Evolutionary conservation across 441 rosid genomes (phyloP).

Genomic region (Flueggea neowawraea): DNA sequence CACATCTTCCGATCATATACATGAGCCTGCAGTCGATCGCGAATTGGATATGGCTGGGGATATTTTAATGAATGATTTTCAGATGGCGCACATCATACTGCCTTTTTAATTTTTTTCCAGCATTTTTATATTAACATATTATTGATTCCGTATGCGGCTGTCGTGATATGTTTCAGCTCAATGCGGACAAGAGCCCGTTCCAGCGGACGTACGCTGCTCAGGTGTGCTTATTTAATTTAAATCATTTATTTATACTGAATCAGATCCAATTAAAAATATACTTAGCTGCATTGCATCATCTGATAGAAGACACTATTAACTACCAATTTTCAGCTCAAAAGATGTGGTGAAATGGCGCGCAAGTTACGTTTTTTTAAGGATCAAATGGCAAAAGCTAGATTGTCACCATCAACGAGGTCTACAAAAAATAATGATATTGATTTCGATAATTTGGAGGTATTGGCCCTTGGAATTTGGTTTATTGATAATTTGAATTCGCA

Average conservation of each 20-base stretch:
- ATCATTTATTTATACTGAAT: too few relatives aligned
- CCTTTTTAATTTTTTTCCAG: too few relatives aligned
- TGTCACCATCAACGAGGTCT: constrained; percentile 39
- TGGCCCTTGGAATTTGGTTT: constrained; percentile 1
- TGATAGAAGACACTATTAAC: background rate
- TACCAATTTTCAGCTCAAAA: constrained; percentile 54
- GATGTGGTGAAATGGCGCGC: constrained; percentile 83
- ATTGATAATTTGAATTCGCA: background rate
- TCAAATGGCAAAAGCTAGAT: constrained; percentile 70
- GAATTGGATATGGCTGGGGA: too few relatives aligned
- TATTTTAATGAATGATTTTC: too few relatives aligned
- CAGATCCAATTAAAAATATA: too few relatives aligned
- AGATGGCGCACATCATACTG: too few relatives aligned
- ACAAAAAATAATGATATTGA: constrained; percentile 33
- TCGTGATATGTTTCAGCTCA: constrained; percentile 54
- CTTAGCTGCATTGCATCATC: background rate
- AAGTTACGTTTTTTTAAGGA: constrained; percentile 81
- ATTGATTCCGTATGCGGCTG: background rate
- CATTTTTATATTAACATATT: too few relatives aligned
- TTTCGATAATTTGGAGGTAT: constrained; percentile 75
- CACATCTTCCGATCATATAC: too few relatives aligned
- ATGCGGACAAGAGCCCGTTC: constrained; percentile 81
- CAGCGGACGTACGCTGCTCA: constrained; percentile 88
- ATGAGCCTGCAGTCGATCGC: too few relatives aligned
- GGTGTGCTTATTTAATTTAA: constrained; percentile 26